Base-by-base conservation (phyloP, 2,329 filamentous ascomycete species). In the Aureobasidium zeae region DNA sequence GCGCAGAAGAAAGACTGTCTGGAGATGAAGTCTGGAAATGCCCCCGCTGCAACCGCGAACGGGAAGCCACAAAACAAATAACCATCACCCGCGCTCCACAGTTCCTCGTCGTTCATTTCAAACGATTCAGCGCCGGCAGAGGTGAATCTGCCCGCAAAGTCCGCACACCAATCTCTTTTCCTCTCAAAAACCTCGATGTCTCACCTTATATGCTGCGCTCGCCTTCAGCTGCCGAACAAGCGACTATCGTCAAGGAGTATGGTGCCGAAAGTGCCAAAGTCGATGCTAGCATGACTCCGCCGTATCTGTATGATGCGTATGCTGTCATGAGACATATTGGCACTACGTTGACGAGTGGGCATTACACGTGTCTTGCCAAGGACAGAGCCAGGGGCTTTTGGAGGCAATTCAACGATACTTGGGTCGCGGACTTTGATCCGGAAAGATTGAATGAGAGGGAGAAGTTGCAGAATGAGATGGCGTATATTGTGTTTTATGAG, bases 291-390 rank as follows among this genome's bases (percentile, higher is more conserved):
- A 69, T 69, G 62, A 66, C 62, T 11, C 64, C 65, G 1, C 81
- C 83, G 0, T 86, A 83, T 56, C 66, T 70, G 4, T 98, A 95
- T 61, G 82, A 94, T 57, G 81, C 84, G 41, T 95, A 94, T 58
- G 89, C 81, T 2, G 82, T 95, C 5, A 76, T 93, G 43, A 72
- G 83, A 49, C 88, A 95, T 60, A 63, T 76, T 3, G 88, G 88
- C 16, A 66, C 66, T 1, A 77, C 72, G 1, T 69, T 83, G 41
- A 74, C 76, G 26, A 76, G 75, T 38, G 88, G 88, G 0, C 88
- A 95, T 63, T 95, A 95, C 60, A 80, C 81, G 42, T 74, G 79
- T 3, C 78, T 83, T 20, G 65, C 66, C 32, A 67, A 64, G 44
- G 69, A 72, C 48, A 59, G 58, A 30, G 60, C 68, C 22, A 66